These are phyloP conservation scores for Rhizopogon sp. DNA, from an alignment of 768 basidiomycete species.

Conservation along the genomic window DNA sequence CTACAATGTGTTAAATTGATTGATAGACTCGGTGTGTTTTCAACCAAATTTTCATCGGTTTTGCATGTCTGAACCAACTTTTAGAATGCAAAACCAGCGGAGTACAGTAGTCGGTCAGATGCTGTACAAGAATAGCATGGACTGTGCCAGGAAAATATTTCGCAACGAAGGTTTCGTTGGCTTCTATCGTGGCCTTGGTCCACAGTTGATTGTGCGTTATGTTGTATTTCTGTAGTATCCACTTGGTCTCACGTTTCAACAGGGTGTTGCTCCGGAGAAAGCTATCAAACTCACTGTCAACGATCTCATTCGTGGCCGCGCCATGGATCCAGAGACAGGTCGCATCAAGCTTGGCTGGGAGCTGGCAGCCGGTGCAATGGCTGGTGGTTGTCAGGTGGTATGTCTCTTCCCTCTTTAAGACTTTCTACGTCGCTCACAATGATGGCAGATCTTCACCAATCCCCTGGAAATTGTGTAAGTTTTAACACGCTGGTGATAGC, in stretches of 20 bases:
- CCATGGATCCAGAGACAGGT: conserved; percentile 94
- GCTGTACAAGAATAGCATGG: conserved; percentile 92
- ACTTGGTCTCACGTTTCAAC: conserved; percentile 6
- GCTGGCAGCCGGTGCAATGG: conserved; percentile 83
- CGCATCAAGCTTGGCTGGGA: conserved; percentile 92
- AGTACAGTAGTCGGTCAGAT: conserved; percentile 95
- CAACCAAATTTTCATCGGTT: neutral
- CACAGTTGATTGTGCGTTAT: conserved; percentile 77
- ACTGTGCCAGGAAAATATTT: conserved; percentile 92
- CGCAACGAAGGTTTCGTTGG: conserved; percentile 90
- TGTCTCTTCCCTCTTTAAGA: conserved; percentile 31
- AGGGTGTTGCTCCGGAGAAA: conserved; percentile 96
- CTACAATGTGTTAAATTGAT: neutral
- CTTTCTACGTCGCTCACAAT: conserved; percentile 4
- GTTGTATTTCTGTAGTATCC: neutral
- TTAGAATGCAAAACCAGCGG: conserved; percentile 95
- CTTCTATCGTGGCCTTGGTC: conserved; percentile 96
- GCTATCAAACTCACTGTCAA: conserved; percentile 98
- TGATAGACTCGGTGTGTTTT: conserved; percentile 54
- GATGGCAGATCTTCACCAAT: conserved; percentile 86
- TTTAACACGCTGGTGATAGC: neutral
- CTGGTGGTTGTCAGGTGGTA: conserved; percentile 98
- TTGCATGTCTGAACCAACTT: conserved; percentile 1
- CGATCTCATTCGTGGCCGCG: conserved; percentile 77
- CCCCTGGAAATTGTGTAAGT: conserved; percentile 92